Evolutionary conservation across 192 early-diverging fungal genomes (phyloP).

Genomic region (Backusella australiensis): DNA sequence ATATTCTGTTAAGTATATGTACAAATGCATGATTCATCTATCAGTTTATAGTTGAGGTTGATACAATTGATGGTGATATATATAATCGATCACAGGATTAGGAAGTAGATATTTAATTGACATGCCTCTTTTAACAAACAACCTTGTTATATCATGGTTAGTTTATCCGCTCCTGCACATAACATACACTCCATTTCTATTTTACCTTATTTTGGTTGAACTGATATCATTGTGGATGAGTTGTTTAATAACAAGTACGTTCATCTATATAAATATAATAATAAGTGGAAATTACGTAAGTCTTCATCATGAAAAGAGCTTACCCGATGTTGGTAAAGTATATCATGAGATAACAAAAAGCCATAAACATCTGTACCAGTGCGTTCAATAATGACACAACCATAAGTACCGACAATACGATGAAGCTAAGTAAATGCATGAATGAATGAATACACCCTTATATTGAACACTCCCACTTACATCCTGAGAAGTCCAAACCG

Average conservation of each 20-base stretch:
- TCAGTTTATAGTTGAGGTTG: conserved; percentile 6
- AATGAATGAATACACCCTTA: background rate
- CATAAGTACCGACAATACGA: conserved; percentile 87
- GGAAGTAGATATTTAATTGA: conserved; percentile 94
- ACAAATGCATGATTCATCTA: background rate
- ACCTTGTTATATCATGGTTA: conserved; percentile 35
- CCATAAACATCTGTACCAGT: conserved; percentile 93
- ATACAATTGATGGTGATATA: conserved; percentile 79
- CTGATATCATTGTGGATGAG: conserved; percentile 97
- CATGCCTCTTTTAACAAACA: conserved; percentile 93
- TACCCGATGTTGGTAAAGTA: conserved; percentile 83
- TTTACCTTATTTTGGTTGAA: conserved; percentile 91
- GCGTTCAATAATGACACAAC: conserved; percentile 94
- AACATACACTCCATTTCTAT: background rate
- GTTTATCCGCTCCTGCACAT: background rate
- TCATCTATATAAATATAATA: conserved; percentile 51
- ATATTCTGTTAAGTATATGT: background rate
- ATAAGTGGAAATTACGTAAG: background rate
- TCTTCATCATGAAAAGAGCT: conserved; percentile 5
- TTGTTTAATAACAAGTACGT: conserved; percentile 93
- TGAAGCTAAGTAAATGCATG: conserved; percentile 37
- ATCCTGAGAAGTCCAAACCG: conserved; percentile 86
- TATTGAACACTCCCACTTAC: conserved; percentile 43
- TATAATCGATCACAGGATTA: conserved; percentile 89
- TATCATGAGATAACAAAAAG: conserved; percentile 88